Conservation (phyloP, 2,329 filamentous ascomycete species). For the Arachnomyces sp. region DNA sequence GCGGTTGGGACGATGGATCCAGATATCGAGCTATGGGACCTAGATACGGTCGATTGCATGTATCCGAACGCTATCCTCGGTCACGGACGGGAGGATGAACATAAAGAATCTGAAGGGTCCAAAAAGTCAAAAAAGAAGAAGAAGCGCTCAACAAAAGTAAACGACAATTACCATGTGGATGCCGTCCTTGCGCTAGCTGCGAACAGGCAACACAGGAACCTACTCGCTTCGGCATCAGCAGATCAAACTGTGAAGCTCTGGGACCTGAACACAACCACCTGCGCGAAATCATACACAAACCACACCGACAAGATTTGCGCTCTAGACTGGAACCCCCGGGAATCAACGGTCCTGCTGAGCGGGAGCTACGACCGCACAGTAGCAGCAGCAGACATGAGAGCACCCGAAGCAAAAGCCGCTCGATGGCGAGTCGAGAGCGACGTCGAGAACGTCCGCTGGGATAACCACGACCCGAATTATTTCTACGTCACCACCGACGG, state of each 20-base stretch:
- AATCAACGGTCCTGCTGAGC: constrained; percentile 81
- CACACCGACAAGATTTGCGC: constrained; percentile 98
- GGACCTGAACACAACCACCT: constrained; percentile 87
- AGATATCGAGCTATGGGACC: constrained; percentile 97
- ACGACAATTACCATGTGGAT: constrained; percentile 89
- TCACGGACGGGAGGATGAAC: constrained; percentile 53
- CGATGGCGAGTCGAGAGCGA: constrained; percentile 94
- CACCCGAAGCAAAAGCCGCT: constrained; percentile 71
- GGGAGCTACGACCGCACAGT: constrained; percentile 93
- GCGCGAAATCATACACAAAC: constrained; percentile 90
- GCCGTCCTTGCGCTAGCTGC: constrained; percentile 84
- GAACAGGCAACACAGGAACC: constrained; percentile 87
- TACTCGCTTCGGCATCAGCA: constrained; percentile 88
- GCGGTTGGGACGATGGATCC: constrained; percentile 96
- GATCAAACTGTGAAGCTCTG: constrained; percentile 97
- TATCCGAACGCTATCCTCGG: constrained; percentile 95
- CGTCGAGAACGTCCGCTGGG: constrained; percentile 87
- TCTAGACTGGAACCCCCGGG: constrained; percentile 81
- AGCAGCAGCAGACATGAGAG: constrained; percentile 92
- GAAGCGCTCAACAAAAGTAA: constrained; percentile 81
- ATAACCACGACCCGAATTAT: constrained; percentile 83
- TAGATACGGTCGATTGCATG: constrained; percentile 95
- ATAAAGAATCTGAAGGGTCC: constrained; percentile 32
- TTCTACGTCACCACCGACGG: constrained; percentile 95
- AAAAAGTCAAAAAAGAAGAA: constrained; percentile 79